Conservation (phyloP, 2,329 filamentous ascomycete genomes). For the Juglanconis sp. region DNA sequence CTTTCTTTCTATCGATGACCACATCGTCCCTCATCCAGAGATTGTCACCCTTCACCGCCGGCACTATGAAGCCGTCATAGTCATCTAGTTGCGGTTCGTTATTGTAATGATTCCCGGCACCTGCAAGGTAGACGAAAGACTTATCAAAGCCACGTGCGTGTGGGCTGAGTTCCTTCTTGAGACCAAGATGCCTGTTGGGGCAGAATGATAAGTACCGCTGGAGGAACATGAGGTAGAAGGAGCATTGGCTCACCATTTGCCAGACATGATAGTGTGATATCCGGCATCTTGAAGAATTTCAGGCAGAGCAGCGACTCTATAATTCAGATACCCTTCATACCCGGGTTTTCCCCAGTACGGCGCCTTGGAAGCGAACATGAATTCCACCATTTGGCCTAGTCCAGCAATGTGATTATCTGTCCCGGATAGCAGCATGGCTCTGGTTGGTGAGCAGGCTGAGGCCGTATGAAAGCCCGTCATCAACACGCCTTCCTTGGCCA, state of each 20-base stretch:
- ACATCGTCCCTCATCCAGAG: constrained; percentile 37
- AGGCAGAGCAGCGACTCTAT: constrained; percentile 25
- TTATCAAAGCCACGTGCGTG: constrained; percentile 56
- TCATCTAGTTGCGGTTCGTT: constrained; percentile 42
- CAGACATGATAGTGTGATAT: constrained; percentile 29
- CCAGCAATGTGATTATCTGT: constrained; percentile 55
- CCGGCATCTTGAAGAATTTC: constrained; percentile 29
- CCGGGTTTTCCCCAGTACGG: constrained; percentile 22
- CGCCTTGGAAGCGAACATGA: constrained; percentile 28
- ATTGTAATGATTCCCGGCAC: constrained; percentile 54
- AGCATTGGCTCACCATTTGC: constrained; percentile 19
- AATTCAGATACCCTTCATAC: constrained; percentile 31
- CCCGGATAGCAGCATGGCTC: constrained; percentile 58
- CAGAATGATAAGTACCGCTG: constrained; percentile 19
- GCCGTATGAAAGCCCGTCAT: constrained; percentile 59
- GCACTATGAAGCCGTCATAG: constrained; percentile 31
- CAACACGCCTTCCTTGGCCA: constrained; percentile 45
- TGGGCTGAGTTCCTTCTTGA: constrained; percentile 55
- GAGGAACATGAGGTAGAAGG: not conserved
- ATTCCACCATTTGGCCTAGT: constrained; percentile 52
- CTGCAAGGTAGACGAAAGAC: constrained; percentile 59
- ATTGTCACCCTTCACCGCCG: constrained; percentile 33
- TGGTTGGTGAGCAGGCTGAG: constrained; percentile 55
- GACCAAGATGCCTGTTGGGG: constrained; percentile 34
- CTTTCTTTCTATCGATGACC: constrained; percentile 34